A percentile compares a stretch with the other conserved stretches of the same genome.
Evolutionary conservation across 768 basidiomycete species (phyloP).

Genomic region (Mycena kentingensis): DNA sequence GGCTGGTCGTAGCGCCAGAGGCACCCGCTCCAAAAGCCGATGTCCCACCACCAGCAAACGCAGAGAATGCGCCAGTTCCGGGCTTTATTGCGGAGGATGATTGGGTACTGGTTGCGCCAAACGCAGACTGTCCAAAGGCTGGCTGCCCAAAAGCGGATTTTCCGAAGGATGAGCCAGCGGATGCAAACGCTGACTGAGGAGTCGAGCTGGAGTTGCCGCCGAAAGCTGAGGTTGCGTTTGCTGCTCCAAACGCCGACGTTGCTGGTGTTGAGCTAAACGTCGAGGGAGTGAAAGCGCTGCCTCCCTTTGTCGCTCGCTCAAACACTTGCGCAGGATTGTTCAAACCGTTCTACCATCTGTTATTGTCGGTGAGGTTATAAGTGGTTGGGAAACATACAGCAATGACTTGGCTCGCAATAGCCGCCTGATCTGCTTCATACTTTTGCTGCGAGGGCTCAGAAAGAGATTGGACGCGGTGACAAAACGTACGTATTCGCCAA

Average conservation of each 20-base stretch:
- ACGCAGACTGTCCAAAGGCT: conserved; percentile 28
- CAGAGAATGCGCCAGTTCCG: conserved; percentile 13
- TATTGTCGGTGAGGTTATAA: neutral
- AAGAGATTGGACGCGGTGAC: neutral
- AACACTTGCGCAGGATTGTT: conserved; percentile 51
- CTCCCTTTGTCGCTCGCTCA: conserved; percentile 53
- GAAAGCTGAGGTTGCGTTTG: conserved; percentile 26
- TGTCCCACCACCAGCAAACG: conserved; percentile 19
- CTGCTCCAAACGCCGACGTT: conserved; percentile 33
- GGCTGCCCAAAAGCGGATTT: conserved; percentile 37
- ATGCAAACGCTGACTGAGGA: neutral
- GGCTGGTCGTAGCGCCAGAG: conserved; percentile 25
- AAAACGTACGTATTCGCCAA: conserved; percentile 65
- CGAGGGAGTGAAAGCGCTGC: conserved; percentile 19
- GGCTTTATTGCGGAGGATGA: conserved; percentile 17
- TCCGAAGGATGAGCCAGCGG: conserved; percentile 4
- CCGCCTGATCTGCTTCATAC: conserved; percentile 60
- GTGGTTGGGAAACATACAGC: conserved; percentile 30
- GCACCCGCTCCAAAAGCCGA: conserved; percentile 19
- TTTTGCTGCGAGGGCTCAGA: conserved; percentile 37
- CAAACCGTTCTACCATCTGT: conserved; percentile 44
- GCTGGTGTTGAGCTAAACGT: conserved; percentile 21
- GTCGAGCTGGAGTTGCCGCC: conserved; percentile 22
- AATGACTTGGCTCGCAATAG: conserved; percentile 52
- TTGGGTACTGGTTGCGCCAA: conserved; percentile 12